Evolutionary conservation across 768 basidiomycete genomes (phyloP), one percentile per base, ranked within the genome.

Genomic region (Lentinula sp.): DNA sequence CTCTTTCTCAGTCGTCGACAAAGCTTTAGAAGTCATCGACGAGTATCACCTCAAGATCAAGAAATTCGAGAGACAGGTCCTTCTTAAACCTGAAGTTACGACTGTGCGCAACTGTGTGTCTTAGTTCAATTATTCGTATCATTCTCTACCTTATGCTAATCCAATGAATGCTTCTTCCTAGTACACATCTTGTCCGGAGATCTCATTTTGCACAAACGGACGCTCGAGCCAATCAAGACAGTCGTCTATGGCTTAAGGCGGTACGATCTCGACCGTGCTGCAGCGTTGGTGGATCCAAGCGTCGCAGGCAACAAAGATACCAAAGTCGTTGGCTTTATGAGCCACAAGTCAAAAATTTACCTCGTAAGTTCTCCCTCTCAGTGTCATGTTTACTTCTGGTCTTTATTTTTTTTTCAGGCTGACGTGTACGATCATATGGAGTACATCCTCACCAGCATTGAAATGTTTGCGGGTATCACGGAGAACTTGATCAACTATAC

Each of bases 391-490:
- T 9, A 8, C 1, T 16, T 33, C 28, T 51, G 12, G 8, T n/a
- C 15, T 18, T 35, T 23, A 33, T 63, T 37, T 18, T n/a, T n/a
- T 1, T 35, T 59, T 6, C 12, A 87, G 85, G 87, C 87, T 9
- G 89, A 91, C 67, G 86, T 90, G 1, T 79, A 82, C 62, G 90
- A 91, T 67, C 90, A 91, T 64, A 85, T 87, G 76, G 89, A 90
- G 59, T 86, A 86, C 61, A 84, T 87, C 39, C 68, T 91, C 28
- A 77, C 79, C 1, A 87, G 84, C 65, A 68, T 91, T 53, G 90
- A 91, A 62, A 88, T 89, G 83, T 90, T 90, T 64, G 77, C 85
- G 1, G 81, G 79, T 33, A 85, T 90, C 63, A 77, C 84, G 6
- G 86, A 90, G 66, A 90, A 90, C 66, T 68, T 90, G 65, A 89